Base-by-base conservation (phyloP, 2,329 filamentous ascomycete genomes). In the Botrytis paeoniae region DNA sequence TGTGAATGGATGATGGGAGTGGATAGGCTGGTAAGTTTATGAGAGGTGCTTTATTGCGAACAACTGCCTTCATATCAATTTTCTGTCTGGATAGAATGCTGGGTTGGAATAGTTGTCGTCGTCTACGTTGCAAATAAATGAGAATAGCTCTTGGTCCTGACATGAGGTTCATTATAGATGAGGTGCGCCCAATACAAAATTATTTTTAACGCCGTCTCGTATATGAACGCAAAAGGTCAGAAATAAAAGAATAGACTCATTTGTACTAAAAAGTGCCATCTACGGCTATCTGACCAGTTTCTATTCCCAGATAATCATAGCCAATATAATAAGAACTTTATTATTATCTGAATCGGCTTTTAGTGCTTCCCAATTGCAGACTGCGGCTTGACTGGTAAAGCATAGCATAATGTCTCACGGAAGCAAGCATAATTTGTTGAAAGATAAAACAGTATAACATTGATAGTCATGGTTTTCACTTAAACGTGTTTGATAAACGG, bases 401-500 rank as follows among this genome's bases (percentile, higher is more conserved):
- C 10, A 32, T 22, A 22, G 5, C 3, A 57, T 32, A 18, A 10
- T 10, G 29, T 41, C 6, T 12, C 10, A 25, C 16, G 3, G 22
- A 22, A 41, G 10, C n/a, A 69, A 5, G 37, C 25, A 41, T 8
- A 32, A 4, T 29, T 59, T 22, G 29, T 69, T 41, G 18, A 10
- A 32, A n/a, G n/a, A 6, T 14, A 32, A 57, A 69, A 57, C 18
- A 25, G 22, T 41, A 16, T 9, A 57, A 37, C 20, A 69, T 37
- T 41, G 39, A 57, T 57, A 57, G 9, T 41, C n/a, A 51, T 65
- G 37, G 22, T 4, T 69, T 68, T 69, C 41, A 60, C 70, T 18
- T 25, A 35, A 69, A 45, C n/a, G 48, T 69, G 32, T 72, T 69
- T 72, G 54, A 68, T 45, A 69, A 72, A 72, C 39, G 70, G 70